Conservation (phyloP, 768 basidiomycete species). For the Termitomyces sp. region DNA sequence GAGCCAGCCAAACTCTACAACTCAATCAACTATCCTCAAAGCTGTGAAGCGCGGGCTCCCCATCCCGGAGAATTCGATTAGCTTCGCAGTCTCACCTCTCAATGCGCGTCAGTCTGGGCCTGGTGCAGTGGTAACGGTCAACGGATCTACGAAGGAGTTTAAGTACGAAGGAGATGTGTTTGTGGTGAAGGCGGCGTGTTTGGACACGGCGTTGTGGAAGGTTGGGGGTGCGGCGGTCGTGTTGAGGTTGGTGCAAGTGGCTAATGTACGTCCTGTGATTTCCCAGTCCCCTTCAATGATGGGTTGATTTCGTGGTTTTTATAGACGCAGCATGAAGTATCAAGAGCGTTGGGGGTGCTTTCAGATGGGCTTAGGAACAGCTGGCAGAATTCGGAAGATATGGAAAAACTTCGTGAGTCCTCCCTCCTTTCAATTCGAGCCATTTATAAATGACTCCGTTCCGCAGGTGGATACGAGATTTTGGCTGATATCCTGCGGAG, state of each 20-base stretch:
- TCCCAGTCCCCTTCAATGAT: not conserved
- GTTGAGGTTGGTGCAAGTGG: constrained; percentile 70
- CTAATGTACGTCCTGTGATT: constrained; percentile 43
- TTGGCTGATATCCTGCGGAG: constrained; percentile 66
- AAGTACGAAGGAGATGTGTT: constrained; percentile 48
- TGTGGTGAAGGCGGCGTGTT: constrained; percentile 50
- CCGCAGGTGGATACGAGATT: constrained; percentile 81
- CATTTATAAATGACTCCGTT: not conserved
- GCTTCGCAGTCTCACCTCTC: constrained; percentile 37
- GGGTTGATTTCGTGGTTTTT: not conserved
- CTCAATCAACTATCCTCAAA: constrained; percentile 35
- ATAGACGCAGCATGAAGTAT: constrained; percentile 74
- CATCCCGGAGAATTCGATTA: constrained; percentile 29
- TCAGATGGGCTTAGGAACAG: constrained; percentile 75
- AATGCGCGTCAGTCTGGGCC: constrained; percentile 18
- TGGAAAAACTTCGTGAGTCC: constrained; percentile 77
- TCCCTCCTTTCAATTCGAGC: not conserved
- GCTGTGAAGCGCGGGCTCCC: constrained; percentile 46
- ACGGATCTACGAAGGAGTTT: constrained; percentile 19
- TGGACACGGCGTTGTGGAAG: constrained; percentile 77
- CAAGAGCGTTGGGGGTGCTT: constrained; percentile 64
- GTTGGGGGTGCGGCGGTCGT: constrained; percentile 78
- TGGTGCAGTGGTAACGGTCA: constrained; percentile 8
- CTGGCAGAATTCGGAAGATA: constrained; percentile 94
- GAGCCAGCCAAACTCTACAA: constrained; percentile 22